Evolutionary conservation across 2,329 filamentous ascomycete genomes (phyloP).

Genomic region (Cryoendolithus antarcticus): DNA sequence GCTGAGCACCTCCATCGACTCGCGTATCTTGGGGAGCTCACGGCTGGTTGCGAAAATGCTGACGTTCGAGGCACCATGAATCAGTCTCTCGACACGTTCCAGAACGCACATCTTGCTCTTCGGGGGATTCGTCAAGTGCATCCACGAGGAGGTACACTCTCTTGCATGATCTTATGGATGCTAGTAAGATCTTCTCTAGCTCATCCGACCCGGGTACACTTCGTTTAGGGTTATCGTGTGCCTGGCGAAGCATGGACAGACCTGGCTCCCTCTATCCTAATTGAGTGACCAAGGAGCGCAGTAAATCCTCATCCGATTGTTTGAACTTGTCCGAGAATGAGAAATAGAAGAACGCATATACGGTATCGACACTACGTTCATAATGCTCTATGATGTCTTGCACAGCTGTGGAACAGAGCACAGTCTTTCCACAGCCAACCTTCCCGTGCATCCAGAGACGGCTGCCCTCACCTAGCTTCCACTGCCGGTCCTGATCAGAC

Average conservation of each 20-base stretch:
- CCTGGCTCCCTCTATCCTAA: slow-evolving; percentile 11
- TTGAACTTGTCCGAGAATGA: slow-evolving; percentile 16
- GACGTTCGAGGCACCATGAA: slow-evolving; percentile 5
- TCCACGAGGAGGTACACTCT: slow-evolving; percentile 22
- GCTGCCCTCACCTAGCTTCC: slow-evolving; percentile 4
- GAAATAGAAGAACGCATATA: slow-evolving; percentile 14
- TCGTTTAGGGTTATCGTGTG: slow-evolving; percentile 6
- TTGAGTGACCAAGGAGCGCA: slow-evolving; percentile 11
- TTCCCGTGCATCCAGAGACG: slow-evolving; percentile 14
- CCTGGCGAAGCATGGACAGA: slow-evolving; percentile 9
- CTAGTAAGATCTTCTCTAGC: slow-evolving; percentile 10
- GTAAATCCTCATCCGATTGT: slow-evolving; percentile 9
- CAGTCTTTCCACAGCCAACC: slow-evolving; percentile 14
- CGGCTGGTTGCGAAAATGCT: slow-evolving; percentile 13
- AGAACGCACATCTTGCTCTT: slow-evolving; percentile 9
- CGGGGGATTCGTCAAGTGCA: slow-evolving; percentile 24
- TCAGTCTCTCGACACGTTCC: slow-evolving; percentile 6
- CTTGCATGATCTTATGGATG: slow-evolving; percentile 7
- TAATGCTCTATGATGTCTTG: slow-evolving; percentile 9
- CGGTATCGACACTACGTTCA: slow-evolving; percentile 2
- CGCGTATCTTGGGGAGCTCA: slow-evolving; percentile 8
- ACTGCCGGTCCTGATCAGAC: slow-evolving; percentile 7
- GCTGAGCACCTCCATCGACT: slow-evolving; percentile 7
- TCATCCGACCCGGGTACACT: slow-evolving; percentile 8
- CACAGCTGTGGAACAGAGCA: slow-evolving; percentile 14